phyloP scores from a whole-genome alignment of 306 rosid genomes.

The Oxytropis ochrocephala region DNA sequence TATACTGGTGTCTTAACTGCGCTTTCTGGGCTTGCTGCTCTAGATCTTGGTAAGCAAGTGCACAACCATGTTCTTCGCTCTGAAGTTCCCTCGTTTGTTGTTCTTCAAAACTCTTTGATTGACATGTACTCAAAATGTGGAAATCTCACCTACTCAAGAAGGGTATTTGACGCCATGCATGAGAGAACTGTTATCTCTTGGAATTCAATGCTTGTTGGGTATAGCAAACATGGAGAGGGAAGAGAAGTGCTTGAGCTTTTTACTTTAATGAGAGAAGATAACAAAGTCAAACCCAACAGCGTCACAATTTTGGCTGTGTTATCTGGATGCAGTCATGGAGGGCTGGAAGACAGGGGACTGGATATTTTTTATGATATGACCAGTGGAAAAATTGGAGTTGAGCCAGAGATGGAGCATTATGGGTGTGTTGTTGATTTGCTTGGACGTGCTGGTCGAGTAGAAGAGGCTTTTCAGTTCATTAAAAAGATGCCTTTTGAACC shows the following conservation, averaged over 20 bases:
- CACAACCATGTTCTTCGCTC: slow-evolving; percentile 66
- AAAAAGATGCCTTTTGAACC: slow-evolving; percentile 57
- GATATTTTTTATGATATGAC: slow-evolving; percentile 61
- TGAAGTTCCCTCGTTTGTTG: slow-evolving; percentile 53
- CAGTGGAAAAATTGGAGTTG: slow-evolving; percentile 39
- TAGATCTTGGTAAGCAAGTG: slow-evolving; percentile 81
- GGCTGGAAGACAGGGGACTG: slow-evolving; percentile 64
- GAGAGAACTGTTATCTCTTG: slow-evolving; percentile 81
- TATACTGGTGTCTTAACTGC: slow-evolving; percentile 76
- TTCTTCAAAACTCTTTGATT: slow-evolving; percentile 80
- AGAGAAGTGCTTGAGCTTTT: slow-evolving; percentile 76
- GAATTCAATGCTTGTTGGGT: slow-evolving; percentile 90
- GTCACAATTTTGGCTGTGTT: slow-evolving; percentile 78
- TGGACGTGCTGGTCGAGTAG: slow-evolving; percentile 67
- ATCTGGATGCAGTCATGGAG: slow-evolving; percentile 91
- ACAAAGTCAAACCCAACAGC: slow-evolving; percentile 57
- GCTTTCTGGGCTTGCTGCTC: slow-evolving; percentile 79
- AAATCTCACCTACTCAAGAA: slow-evolving; percentile 59
- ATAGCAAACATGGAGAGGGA: slow-evolving; percentile 88
- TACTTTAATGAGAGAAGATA: slow-evolving; percentile 55
- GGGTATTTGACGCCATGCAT: slow-evolving; percentile 57
- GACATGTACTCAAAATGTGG: slow-evolving; percentile 97
- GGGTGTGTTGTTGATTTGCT: slow-evolving; percentile 88
- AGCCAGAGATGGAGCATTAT: slow-evolving; percentile 69
- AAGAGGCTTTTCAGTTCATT: slow-evolving; percentile 62